Percentiles rank a stretch among this genome's conserved stretches.
Evolutionary conservation across 257 asterid genomes (phyloP).

Genomic region (Solanum pinnatisectum): DNA sequence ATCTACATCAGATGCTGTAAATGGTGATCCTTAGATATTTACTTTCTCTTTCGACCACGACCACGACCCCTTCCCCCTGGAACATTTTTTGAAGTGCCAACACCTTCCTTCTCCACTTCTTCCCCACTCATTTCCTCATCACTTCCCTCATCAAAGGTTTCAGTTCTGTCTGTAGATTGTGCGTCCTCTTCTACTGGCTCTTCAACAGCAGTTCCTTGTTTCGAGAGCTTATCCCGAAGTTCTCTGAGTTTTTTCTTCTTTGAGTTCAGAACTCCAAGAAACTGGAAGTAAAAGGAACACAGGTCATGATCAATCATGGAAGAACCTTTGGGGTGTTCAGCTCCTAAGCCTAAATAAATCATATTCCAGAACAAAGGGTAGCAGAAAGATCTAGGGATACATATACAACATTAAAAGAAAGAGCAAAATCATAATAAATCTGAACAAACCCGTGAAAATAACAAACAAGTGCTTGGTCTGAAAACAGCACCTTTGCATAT

Average conservation of each 20-base stretch:
- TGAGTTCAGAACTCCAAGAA: conserved; percentile 62
- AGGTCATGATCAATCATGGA: background rate
- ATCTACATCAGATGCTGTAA: background rate
- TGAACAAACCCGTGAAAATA: background rate
- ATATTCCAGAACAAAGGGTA: background rate
- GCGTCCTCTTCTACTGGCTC: conserved; percentile 37
- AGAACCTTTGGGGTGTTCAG: background rate
- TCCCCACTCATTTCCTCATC: conserved; percentile 33
- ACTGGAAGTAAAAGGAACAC: conserved; percentile 33
- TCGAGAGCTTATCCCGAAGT: conserved; percentile 58
- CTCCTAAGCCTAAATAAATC: background rate
- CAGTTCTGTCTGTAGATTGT: conserved; percentile 58
- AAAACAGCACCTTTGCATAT: conserved; percentile 52
- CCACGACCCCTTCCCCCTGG: conserved; percentile 44
- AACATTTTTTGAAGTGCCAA: conserved; percentile 31
- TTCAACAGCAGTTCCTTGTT: conserved; percentile 17
- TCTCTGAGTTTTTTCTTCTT: conserved; percentile 90
- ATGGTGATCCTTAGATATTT: background rate
- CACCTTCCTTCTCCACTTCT: conserved; percentile 15
- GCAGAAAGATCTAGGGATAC: background rate
- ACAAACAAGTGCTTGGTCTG: background rate
- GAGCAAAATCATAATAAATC: background rate
- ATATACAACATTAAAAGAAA: background rate
- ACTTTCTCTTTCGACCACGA: conserved; percentile 62
- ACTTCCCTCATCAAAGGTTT: conserved; percentile 37